Percentiles rank a stretch among this genome's conserved stretches.
phyloP scores from a whole-genome alignment of 345 rosid species.

The Clarkia xantiana region DNA sequence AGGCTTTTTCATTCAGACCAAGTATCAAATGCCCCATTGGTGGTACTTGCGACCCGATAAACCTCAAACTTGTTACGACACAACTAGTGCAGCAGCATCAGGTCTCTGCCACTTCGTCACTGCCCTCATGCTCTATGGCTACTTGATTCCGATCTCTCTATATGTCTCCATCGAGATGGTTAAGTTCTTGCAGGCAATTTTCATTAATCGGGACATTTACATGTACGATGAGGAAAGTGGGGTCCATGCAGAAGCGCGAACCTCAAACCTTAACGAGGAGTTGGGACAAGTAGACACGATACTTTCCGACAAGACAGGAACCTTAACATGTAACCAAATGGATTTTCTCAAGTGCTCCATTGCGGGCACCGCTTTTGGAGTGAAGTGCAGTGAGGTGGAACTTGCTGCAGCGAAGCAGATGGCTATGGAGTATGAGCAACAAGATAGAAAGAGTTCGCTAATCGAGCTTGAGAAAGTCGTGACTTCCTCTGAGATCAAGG shows the following conservation, averaged over 20 bases:
- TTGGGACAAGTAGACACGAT: constrained; percentile 13
- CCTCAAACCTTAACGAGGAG: constrained; percentile 14
- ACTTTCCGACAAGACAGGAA: constrained; percentile 12
- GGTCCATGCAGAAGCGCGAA: constrained; percentile 8
- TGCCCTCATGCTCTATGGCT: constrained; percentile 4
- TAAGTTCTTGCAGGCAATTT: constrained; percentile 10
- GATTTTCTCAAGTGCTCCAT: constrained; percentile 14
- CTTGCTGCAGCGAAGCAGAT: constrained; percentile 5
- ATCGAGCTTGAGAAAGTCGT: neutral
- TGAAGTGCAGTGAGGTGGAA: constrained; percentile 10
- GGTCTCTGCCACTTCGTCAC: constrained; percentile 4
- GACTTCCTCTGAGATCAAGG: neutral
- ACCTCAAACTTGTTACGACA: neutral
- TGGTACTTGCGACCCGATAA: constrained; percentile 5
- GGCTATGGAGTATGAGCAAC: neutral
- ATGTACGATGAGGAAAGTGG: constrained; percentile 12
- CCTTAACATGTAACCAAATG: constrained; percentile 16
- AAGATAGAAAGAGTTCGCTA: neutral
- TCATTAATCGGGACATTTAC: constrained; percentile 11
- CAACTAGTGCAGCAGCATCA: neutral
- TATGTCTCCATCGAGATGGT: constrained; percentile 15
- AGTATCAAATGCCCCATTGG: neutral
- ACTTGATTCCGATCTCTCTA: constrained; percentile 17
- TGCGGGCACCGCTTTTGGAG: constrained; percentile 11
- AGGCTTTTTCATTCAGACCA: constrained; percentile 6